These are phyloP conservation scores for Coemansia sp. DNA, from an alignment of 192 early-diverging fungal genomes.

Conservation along the genomic window DNA sequence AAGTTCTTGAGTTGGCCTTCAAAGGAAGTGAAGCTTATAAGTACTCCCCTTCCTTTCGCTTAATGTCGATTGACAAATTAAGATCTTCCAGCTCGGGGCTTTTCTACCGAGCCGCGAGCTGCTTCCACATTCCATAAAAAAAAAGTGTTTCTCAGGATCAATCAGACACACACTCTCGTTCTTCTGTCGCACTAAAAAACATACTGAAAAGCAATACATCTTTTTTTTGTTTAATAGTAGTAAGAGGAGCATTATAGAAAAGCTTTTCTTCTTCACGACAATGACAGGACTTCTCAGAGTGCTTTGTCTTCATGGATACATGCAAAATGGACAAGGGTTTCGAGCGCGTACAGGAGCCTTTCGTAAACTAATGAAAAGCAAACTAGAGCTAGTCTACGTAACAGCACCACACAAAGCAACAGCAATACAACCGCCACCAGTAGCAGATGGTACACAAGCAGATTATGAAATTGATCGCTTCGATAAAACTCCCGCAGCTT, in stretches of 20 bases:
- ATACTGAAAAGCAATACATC: not conserved
- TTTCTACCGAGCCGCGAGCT: too few species aligned
- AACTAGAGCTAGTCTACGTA: conserved; percentile 22
- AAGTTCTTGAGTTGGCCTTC: not conserved
- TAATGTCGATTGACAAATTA: too few species aligned
- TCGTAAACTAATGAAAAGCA: conserved; percentile 18
- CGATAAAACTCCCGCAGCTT: conserved; percentile 9
- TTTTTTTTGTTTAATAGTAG: too few species aligned
- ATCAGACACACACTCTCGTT: too few species aligned
- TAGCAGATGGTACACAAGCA: not conserved
- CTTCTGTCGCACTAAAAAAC: too few species aligned
- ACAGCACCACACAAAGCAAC: conserved; percentile 31
- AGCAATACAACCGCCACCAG: not conserved
- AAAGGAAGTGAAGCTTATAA: too few species aligned
- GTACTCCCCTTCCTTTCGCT: too few species aligned
- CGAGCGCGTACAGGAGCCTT: conserved; percentile 42
- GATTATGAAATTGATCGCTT: not conserved
- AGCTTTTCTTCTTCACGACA: not conserved
- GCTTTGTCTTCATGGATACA: conserved; percentile 53
- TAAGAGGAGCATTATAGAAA: too few species aligned
- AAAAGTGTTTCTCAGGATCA: too few species aligned
- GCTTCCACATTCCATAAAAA: too few species aligned
- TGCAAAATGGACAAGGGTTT: conserved; percentile 41
- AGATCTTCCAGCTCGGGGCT: too few species aligned
- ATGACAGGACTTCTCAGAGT: conserved; percentile 15